phyloP scores from a whole-genome alignment of 2,329 filamentous ascomycete genomes.

The Diaporthe sp. region DNA sequence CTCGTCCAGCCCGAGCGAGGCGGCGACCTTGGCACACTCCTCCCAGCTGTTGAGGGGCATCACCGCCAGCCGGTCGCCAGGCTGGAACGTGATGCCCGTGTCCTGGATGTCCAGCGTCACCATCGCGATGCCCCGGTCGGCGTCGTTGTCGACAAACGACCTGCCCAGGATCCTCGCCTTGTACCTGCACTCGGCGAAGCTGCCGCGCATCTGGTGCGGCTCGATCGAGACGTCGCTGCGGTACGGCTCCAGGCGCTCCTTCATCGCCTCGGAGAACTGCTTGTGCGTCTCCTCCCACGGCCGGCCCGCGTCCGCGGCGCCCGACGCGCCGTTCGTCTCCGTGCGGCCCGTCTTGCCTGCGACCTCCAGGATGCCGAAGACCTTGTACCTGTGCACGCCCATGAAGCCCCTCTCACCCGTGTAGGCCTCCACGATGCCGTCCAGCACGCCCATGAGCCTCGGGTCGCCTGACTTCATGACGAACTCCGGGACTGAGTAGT shows the following conservation, averaged over 20 bases:
- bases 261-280: slow-evolving; percentile 68
- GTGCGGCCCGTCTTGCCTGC: slow-evolving; percentile 67
- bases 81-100: slow-evolving; percentile 67
- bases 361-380: slow-evolving; percentile 68
- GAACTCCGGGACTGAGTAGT: slow-evolving; percentile 67
- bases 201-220: slow-evolving; percentile 67
- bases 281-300: slow-evolving; percentile 66
- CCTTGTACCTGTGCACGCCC: slow-evolving; percentile 70
- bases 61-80: slow-evolving; percentile 66
- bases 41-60: slow-evolving; percentile 70
- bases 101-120: slow-evolving; percentile 67
- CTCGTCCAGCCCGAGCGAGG: slow-evolving; percentile 63
- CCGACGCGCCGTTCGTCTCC: slow-evolving; percentile 66
- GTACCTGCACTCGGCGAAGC: slow-evolving; percentile 68
- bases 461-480: slow-evolving; percentile 65
- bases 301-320: slow-evolving; percentile 56
- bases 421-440: slow-evolving; percentile 69
- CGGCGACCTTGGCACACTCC: slow-evolving; percentile 67
- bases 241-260: slow-evolving; percentile 65
- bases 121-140: slow-evolving; percentile 60
- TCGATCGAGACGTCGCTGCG: slow-evolving; percentile 62
- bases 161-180: slow-evolving; percentile 60
- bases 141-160: slow-evolving; percentile 62
- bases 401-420: slow-evolving; percentile 69
- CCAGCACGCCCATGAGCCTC: slow-evolving; percentile 65